phyloP scores from a whole-genome alignment of 2,329 filamentous ascomycete genomes.

The Sphaerulina vaccinii region DNA sequence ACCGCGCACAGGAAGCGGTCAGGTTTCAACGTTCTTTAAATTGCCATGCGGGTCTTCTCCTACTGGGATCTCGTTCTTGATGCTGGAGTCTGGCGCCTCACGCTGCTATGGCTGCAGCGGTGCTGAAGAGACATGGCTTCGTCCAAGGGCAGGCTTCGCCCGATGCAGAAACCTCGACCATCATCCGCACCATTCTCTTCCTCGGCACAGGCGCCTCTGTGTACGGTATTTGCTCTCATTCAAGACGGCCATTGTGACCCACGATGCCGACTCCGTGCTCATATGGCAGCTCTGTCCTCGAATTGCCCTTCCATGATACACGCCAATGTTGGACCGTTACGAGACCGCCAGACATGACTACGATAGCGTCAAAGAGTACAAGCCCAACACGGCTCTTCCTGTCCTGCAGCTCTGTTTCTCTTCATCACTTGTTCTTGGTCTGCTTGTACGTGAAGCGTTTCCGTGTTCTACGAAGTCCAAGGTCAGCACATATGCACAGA shows the following conservation, averaged over 20 bases:
- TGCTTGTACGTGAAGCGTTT: constrained; percentile 68
- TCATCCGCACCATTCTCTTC: no score
- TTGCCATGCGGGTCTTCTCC: neutral
- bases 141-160: no score
- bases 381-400: neutral
- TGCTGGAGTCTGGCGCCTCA: neutral
- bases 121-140: no score
- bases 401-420: neutral
- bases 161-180: no score
- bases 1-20: neutral
- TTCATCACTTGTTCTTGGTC: constrained; percentile 64
- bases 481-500: constrained; percentile 1
- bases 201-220: neutral
- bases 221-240: neutral
- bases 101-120: no score
- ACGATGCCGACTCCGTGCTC: neutral
- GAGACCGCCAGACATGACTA: neutral
- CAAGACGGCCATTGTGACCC: neutral
- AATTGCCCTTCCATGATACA: neutral
- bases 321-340: neutral
- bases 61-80: neutral
- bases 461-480: constrained; percentile 54
- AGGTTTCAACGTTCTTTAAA: neutral
- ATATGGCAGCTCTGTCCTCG: neutral
- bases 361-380: neutral